Conservation (phyloP, 2,329 filamentous ascomycete species). For the Pestalotiopsis sp. region DNA sequence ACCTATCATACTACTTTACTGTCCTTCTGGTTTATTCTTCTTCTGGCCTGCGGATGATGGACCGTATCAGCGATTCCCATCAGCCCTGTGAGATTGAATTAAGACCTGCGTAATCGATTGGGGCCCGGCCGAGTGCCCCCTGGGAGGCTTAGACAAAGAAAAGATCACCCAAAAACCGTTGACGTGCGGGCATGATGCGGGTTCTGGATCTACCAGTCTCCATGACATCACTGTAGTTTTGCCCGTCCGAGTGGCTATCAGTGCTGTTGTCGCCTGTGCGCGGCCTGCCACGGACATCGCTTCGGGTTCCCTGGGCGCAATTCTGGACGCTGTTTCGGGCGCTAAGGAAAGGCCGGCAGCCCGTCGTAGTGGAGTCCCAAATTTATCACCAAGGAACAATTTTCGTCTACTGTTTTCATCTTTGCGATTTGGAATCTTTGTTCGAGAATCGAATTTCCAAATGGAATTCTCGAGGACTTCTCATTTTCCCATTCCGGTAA, state of each 20-base stretch:
- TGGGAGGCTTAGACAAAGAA: not conserved
- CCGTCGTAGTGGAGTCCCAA: not conserved
- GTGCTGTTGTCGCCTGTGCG: too few relatives aligned
- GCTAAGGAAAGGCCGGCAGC: not conserved
- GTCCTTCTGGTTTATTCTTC: not conserved
- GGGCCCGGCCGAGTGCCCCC: not conserved
- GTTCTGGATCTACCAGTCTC: not conserved
- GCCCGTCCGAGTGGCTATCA: not conserved
- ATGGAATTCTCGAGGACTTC: not conserved
- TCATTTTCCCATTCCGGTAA: not conserved
- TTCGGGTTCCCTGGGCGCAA: not conserved
- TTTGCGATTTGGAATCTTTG: not conserved
- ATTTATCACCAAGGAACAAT: not conserved
- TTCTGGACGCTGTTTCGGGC: not conserved
- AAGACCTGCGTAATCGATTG: not conserved
- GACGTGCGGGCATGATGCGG: not conserved
- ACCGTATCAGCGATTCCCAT: not conserved
- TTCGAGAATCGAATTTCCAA: not conserved
- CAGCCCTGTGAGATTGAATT: not conserved
- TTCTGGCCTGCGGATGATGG: not conserved
- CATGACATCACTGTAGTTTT: not conserved
- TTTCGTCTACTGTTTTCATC: not conserved
- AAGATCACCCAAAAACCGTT: not conserved
- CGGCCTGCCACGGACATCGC: not conserved
- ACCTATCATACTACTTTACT: not conserved